Base-by-base conservation (phyloP, 2,329 filamentous ascomycete species). In the Calonectria pauciramosa region DNA sequence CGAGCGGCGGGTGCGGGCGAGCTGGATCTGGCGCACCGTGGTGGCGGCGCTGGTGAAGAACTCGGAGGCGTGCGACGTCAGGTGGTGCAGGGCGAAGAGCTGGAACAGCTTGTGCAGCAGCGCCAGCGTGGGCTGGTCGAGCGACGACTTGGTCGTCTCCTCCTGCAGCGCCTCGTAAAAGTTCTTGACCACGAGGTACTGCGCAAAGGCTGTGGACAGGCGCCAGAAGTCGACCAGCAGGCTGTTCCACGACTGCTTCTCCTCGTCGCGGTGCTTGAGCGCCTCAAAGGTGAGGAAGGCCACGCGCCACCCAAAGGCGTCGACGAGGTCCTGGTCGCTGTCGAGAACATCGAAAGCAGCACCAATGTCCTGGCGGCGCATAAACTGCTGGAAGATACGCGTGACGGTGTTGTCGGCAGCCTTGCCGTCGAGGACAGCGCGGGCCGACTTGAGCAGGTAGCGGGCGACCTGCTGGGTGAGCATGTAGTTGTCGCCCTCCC, bases 401-500 rank as follows among this genome's bases (percentile, higher is more conserved):
- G 91, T 76, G 36, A 82, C 80, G 20, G 78, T 75, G 38, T 81
- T 82, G 7, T 82, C 77, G 0, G 77, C 68, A 2, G 90, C 88
- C 75, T 93, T 90, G 77, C 91, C 92, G 18, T 89, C 87, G n/a
- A 95, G 86, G 0, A 95, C 94, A 1, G 91, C 89, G 52, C 94
- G 92, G 0, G 93, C 94, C 4, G 93, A 92, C 88, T 95, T 96
- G 77, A 96, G 89, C 59, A 96, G 90, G 81, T 95, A 95, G 72
- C 93, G 90, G 3, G 93, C 93, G 3, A 95, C 94, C 86, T 96
- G 94, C 84, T 96, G 94, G 13, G 93, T 94, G 73, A 96, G 87
- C 94, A 96, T 95, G 87, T 94, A 95, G 87, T 95, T 95, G 86
- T 95, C 94, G 56, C 94, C 94, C 83, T 95, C 94, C 92, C 93